Evolutionary conservation across 108 stramenopile genomes (phyloP).

Genomic region (Pseudonitzschia multiseries): DNA sequence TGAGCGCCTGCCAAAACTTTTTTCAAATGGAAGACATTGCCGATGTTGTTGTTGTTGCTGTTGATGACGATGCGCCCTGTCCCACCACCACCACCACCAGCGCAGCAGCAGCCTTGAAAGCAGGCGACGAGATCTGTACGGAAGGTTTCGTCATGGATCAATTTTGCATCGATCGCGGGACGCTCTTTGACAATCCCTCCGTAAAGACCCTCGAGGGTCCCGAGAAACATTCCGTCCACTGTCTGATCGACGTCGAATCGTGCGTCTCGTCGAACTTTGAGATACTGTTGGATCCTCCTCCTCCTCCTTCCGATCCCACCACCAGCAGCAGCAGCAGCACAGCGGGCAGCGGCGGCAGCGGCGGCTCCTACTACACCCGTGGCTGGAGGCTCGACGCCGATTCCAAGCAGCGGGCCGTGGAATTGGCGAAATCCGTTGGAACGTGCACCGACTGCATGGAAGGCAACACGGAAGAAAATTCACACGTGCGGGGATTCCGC

Average conservation of each 20-base stretch:
- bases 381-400: slow-evolving; percentile 28
- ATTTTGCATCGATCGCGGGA: slow-evolving; percentile 34
- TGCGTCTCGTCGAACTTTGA: slow-evolving; percentile 36
- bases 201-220: slow-evolving; percentile 30
- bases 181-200: slow-evolving; percentile 34
- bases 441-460: slow-evolving; percentile 6
- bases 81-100: too few relatives aligned
- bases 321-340: too few relatives aligned
- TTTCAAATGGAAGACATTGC: not conserved
- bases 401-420: slow-evolving; percentile 7
- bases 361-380: not conserved
- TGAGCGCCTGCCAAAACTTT: not conserved
- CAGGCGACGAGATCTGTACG: slow-evolving; percentile 32
- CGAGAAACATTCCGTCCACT: slow-evolving; percentile 44
- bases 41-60: not conserved
- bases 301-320: too few relatives aligned
- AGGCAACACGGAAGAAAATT: not conserved
- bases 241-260: slow-evolving; percentile 38
- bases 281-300: slow-evolving; percentile 26
- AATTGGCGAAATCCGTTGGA: slow-evolving; percentile 15
- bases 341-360: too few relatives aligned
- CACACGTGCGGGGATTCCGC: not conserved
- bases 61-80: too few relatives aligned
- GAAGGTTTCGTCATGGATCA: slow-evolving; percentile 42
- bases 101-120: too few relatives aligned